Percentiles rank a stretch among this genome's conserved stretches.
phyloP scores from a whole-genome alignment of 805 yeast genomes.

The Teunomyces stri region DNA sequence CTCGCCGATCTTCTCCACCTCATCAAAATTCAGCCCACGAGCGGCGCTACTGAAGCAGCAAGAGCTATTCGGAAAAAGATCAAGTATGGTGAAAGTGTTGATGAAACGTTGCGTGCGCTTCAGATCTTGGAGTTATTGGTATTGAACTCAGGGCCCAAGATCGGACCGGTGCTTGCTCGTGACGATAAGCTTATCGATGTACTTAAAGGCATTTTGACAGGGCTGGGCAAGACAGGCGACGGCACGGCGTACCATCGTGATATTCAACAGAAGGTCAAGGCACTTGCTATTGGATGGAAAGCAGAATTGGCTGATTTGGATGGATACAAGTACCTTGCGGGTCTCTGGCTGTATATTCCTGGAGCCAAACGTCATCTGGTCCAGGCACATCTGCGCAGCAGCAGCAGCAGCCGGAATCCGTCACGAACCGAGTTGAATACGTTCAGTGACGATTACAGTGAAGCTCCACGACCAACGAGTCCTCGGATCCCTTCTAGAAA shows the following conservation, averaged over 20 bases:
- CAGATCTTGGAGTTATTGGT: conserved; percentile 36
- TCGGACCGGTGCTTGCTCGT: conserved; percentile 50
- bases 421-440: conserved; percentile 1
- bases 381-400: neutral
- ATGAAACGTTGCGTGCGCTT: conserved; percentile 67
- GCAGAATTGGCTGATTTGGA: conserved; percentile 49
- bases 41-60: conserved; percentile 71
- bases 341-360: conserved; percentile 47
- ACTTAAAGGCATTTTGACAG: conserved; percentile 47
- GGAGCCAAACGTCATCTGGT: conserved; percentile 12
- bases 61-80: conserved; percentile 84
- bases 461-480: conserved; percentile 1
- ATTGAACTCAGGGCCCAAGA: conserved; percentile 42
- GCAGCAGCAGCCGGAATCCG: neutral
- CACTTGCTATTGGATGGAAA: conserved; percentile 67
- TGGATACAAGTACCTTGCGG: conserved; percentile 49
- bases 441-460: conserved; percentile 6
- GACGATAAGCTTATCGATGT: conserved; percentile 70
- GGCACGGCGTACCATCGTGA: conserved; percentile 35
- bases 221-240: conserved; percentile 34
- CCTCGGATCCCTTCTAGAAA: neutral
- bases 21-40: conserved; percentile 32
- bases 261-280: conserved; percentile 48
- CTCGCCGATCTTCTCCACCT: conserved; percentile 59
- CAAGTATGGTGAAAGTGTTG: conserved; percentile 68